Evolutionary conservation across 2,329 filamentous ascomycete species (phyloP).

Genomic region (Monosporascus sp.): DNA sequence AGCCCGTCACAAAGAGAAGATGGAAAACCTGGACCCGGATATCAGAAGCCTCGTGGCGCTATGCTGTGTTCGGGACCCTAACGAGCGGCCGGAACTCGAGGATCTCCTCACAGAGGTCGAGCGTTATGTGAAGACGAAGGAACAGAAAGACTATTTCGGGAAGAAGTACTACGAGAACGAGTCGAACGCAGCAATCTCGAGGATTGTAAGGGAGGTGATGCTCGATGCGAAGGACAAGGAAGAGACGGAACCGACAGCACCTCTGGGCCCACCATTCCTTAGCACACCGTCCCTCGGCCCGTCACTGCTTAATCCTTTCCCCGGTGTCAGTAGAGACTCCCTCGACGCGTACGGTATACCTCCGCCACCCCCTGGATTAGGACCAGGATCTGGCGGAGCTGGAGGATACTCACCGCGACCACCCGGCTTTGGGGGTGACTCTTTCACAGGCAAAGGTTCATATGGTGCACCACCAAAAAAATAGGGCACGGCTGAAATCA

Average conservation of each 20-base stretch:
- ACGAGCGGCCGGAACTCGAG: slow-evolving; percentile 11
- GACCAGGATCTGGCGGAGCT: no score
- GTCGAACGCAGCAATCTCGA: slow-evolving; percentile 2
- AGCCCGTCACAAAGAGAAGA: slow-evolving; percentile 6
- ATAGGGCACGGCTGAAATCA: no score
- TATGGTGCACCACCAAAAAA: no score
- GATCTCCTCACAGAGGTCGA: slow-evolving; percentile 11
- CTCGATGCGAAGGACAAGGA: not conserved
- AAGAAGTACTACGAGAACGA: slow-evolving; percentile 6
- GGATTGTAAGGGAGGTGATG: slow-evolving; percentile 1
- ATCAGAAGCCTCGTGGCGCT: slow-evolving; percentile 11
- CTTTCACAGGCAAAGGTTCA: no score
- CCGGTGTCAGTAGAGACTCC: no score
- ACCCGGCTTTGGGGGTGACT: no score
- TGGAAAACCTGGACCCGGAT: slow-evolving; percentile 14
- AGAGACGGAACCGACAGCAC: not conserved
- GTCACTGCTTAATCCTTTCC: no score
- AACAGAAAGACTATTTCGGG: not conserved
- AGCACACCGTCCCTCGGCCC: not conserved
- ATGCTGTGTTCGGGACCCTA: slow-evolving; percentile 7
- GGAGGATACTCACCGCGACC: no score
- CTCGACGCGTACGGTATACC: no score
- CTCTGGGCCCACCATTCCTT: not conserved
- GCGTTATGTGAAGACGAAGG: slow-evolving; percentile 3
- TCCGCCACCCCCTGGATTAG: no score